phyloP scores from a whole-genome alignment of 768 basidiomycete species.

The Melanogaster broomeanus region DNA sequence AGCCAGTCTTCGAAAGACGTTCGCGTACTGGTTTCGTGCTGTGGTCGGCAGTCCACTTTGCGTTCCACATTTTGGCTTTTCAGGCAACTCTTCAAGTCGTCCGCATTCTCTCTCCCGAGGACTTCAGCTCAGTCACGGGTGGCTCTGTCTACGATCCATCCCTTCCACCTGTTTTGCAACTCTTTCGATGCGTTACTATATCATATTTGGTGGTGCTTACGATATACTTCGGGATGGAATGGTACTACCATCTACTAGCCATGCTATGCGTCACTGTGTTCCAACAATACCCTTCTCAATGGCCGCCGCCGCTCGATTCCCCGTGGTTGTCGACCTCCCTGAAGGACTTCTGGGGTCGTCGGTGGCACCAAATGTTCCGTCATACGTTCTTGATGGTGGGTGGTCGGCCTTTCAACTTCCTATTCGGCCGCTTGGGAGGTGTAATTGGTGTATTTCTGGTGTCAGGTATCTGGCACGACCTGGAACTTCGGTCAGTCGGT shows the following conservation, averaged over 20 bases:
- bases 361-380: constrained; percentile 72
- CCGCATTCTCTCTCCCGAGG: constrained; percentile 37
- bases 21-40: constrained; percentile 18
- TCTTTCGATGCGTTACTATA: constrained; percentile 42
- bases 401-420: constrained; percentile 38
- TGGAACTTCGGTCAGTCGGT: constrained; percentile 58
- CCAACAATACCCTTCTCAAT: constrained; percentile 48
- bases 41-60: constrained; percentile 6
- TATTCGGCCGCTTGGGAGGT: constrained; percentile 52
- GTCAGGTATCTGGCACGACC: constrained; percentile 59
- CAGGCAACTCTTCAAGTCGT: constrained; percentile 13
- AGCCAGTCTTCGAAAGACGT: constrained; percentile 10
- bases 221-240: constrained; percentile 48
- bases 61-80: constrained; percentile 4
- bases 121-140: constrained; percentile 35
- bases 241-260: constrained; percentile 40
- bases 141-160: constrained; percentile 38
- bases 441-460: constrained; percentile 58
- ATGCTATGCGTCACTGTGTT: constrained; percentile 49
- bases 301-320: constrained; percentile 61
- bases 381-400: constrained; percentile 56
- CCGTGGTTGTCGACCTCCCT: constrained; percentile 63
- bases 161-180: constrained; percentile 32
- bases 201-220: constrained; percentile 43
- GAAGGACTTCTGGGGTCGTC: constrained; percentile 58